A percentile compares a stretch with the other conserved stretches of the same genome.
These are phyloP conservation scores for Hymenoscyphus albidus DNA, from an alignment of 2,329 filamentous ascomycete genomes.

Conservation along the genomic window DNA sequence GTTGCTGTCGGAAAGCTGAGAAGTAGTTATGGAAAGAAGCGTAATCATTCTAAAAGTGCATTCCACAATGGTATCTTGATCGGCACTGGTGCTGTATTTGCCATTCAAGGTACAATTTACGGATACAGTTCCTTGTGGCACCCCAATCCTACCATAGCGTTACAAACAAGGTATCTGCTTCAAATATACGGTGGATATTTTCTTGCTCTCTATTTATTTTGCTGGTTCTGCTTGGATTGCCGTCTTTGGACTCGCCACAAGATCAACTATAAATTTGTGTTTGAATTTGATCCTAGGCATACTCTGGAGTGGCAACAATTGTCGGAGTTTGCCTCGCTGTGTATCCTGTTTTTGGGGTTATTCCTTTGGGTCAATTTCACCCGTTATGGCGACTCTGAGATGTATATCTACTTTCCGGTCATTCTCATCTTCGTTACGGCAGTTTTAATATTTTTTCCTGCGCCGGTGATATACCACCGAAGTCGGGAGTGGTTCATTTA, in stretches of 20 bases:
- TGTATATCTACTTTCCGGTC: slow-evolving; percentile 86
- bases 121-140: slow-evolving; percentile 51
- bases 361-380: slow-evolving; percentile 89
- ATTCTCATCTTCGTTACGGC: slow-evolving; percentile 68
- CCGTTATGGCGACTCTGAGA: slow-evolving; percentile 56
- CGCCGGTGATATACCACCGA: slow-evolving; percentile 67
- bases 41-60: slow-evolving; percentile 53
- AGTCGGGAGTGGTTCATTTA: slow-evolving; percentile 84
- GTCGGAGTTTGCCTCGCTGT: slow-evolving; percentile 80
- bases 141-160: slow-evolving; percentile 44
- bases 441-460: slow-evolving; percentile 70
- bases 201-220: slow-evolving; percentile 72
- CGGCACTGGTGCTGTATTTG: slow-evolving; percentile 63
- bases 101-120: slow-evolving; percentile 61
- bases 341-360: slow-evolving; percentile 72
- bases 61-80: slow-evolving; percentile 64
- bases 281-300: slow-evolving; percentile 88
- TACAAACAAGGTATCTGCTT: slow-evolving; percentile 64
- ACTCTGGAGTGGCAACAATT: slow-evolving; percentile 87
- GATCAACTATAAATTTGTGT: slow-evolving; percentile 95
- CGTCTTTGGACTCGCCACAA: slow-evolving; percentile 77
- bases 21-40: slow-evolving; percentile 58
- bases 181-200: slow-evolving; percentile 96
- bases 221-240: slow-evolving; percentile 83
- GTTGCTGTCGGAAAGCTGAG: slow-evolving; percentile 84